These are phyloP conservation scores for Reticulascus tulasneorum DNA, from an alignment of 2,329 filamentous ascomycete species.

Conservation along the genomic window DNA sequence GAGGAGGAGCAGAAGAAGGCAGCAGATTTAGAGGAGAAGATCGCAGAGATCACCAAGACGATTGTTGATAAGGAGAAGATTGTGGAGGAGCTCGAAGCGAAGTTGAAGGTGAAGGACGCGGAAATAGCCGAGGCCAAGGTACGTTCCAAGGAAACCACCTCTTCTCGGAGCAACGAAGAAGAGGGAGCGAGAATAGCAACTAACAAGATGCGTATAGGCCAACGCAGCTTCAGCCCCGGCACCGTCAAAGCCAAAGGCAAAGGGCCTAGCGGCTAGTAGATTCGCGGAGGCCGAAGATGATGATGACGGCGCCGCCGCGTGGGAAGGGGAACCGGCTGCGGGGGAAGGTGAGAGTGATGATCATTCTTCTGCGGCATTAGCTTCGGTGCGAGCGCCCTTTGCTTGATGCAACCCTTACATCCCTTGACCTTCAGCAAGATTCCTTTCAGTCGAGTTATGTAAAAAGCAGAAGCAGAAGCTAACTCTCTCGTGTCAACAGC, in stretches of 20 bases:
- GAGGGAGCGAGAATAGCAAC: no score
- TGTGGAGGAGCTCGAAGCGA: conserved; percentile 47
- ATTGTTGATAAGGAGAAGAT: conserved; percentile 45
- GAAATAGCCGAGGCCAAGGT: conserved; percentile 61
- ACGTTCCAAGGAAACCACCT: conserved; percentile 17
- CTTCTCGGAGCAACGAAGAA: background rate
- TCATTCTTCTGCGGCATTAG: conserved; percentile 61
- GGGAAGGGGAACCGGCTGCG: conserved; percentile 30
- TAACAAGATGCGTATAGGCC: conserved; percentile 33
- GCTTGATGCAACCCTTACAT: conserved; percentile 34
- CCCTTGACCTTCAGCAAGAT: conserved; percentile 16
- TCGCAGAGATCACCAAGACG: conserved; percentile 41
- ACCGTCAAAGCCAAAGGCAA: no score
- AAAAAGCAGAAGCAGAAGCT: conserved; percentile 16
- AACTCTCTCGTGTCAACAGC: conserved; percentile 14
- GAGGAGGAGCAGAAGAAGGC: conserved; percentile 55
- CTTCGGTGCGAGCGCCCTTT: conserved; percentile 59
- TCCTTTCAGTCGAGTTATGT: conserved; percentile 14
- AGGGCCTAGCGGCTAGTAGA: conserved; percentile 52
- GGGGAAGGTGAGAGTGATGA: conserved; percentile 61
- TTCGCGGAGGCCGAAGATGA: conserved; percentile 41
- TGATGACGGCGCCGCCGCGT: conserved; percentile 27
- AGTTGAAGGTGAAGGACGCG: conserved; percentile 59
- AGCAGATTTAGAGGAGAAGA: conserved; percentile 46
- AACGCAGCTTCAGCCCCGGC: conserved; percentile 36